phyloP scores from a whole-genome alignment of 306 rosid species.

The Dalbergia oliveri region DNA sequence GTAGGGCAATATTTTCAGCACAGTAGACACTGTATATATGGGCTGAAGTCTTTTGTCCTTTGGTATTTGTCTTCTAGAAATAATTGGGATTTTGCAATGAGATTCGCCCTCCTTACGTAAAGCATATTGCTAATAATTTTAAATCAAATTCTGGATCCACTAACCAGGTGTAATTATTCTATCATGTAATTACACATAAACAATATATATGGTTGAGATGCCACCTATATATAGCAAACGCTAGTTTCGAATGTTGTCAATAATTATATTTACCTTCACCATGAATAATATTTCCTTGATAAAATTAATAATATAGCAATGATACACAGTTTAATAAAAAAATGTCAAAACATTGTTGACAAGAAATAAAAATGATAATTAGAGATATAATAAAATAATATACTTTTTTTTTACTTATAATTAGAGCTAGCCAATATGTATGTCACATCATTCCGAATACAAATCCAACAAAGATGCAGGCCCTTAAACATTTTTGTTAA shows the following conservation, averaged over 20 bases:
- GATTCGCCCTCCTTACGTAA: background rate
- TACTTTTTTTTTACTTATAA: no score
- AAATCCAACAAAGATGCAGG: no score
- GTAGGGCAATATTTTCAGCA: background rate
- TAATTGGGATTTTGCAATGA: background rate
- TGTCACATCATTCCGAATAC: no score
- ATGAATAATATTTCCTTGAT: background rate
- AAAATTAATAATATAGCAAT: background rate
- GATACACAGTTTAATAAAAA: no score
- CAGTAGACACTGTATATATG: background rate
- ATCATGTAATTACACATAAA: background rate
- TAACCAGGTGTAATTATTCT: background rate
- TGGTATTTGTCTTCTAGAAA: constrained; percentile 37
- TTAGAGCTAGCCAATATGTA: no score
- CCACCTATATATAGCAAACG: background rate
- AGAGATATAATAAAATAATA: no score
- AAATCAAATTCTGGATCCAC: background rate
- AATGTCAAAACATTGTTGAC: no score
- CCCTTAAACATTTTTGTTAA: no score
- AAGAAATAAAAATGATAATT: no score
- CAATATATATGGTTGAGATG: background rate
- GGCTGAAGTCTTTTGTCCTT: constrained; percentile 22
- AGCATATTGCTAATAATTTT: background rate
- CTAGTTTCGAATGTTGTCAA: background rate
- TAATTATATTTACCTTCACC: background rate